These are phyloP conservation scores for Aspergillus taichungensis DNA, from an alignment of 495 filamentous ascomycete genomes.

Conservation along the genomic window DNA sequence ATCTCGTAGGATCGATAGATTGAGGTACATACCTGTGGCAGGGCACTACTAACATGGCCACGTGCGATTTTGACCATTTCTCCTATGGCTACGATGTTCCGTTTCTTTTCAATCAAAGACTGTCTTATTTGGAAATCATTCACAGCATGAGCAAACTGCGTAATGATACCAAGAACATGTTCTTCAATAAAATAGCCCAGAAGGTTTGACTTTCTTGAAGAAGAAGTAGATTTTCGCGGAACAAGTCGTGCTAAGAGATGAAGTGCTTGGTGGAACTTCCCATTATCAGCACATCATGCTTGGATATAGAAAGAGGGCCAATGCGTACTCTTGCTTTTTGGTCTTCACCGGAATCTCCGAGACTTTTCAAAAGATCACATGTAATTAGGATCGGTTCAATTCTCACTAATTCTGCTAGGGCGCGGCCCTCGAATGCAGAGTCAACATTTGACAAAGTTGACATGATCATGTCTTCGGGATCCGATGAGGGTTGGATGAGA, in stretches of 20 bases:
- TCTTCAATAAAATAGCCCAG: constrained; percentile 71
- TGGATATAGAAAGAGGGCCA: not conserved
- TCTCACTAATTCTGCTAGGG: constrained; percentile 60
- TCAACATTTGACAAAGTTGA: constrained; percentile 56
- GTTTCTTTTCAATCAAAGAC: constrained; percentile 57
- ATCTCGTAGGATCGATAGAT: not conserved
- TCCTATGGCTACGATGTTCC: constrained; percentile 72
- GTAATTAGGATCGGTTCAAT: constrained; percentile 67
- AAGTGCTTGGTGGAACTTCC: constrained; percentile 54
- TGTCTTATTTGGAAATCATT: constrained; percentile 56
- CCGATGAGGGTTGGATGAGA: constrained; percentile 56
- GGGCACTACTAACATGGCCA: constrained; percentile 59
- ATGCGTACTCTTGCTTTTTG: constrained; percentile 47
- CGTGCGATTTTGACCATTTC: constrained; percentile 75
- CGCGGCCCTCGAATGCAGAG: constrained; percentile 54
- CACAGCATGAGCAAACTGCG: constrained; percentile 70
- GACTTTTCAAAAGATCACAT: constrained; percentile 74
- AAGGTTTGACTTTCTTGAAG: constrained; percentile 44
- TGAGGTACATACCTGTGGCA: constrained; percentile 61
- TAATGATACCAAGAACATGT: constrained; percentile 82
- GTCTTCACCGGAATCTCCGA: constrained; percentile 56
- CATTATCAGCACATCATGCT: constrained; percentile 19
- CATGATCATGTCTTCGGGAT: constrained; percentile 62
- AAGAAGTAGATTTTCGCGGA: constrained; percentile 41
- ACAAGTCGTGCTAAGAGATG: constrained; percentile 57